Conservation (phyloP, 306 rosid species). For the Leucaena leucocephala region DNA sequence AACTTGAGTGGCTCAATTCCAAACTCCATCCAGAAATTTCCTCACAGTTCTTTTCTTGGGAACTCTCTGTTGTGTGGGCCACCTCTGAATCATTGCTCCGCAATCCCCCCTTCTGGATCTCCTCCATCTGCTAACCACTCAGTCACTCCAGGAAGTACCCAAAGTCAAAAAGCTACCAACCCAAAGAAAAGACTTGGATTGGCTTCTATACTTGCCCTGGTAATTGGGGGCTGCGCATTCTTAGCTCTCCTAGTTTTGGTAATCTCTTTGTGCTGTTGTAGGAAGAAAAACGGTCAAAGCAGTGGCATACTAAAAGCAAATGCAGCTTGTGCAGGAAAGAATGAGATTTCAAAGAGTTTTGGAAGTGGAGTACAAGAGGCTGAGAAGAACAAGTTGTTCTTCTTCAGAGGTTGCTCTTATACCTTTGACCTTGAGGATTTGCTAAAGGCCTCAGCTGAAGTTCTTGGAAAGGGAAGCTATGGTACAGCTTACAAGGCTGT, state of each 20-base stretch:
- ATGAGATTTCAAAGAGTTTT: slow-evolving; percentile 67
- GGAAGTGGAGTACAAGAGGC: slow-evolving; percentile 88
- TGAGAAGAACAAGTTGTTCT: slow-evolving; percentile 77
- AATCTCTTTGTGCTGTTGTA: slow-evolving; percentile 48
- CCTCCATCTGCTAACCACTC: slow-evolving; percentile 43
- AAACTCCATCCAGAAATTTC: slow-evolving; percentile 56
- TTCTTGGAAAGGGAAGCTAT: slow-evolving; percentile 82
- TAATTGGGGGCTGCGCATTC: slow-evolving; percentile 55
- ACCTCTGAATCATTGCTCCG: slow-evolving; percentile 60
- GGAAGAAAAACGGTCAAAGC: slow-evolving; percentile 42
- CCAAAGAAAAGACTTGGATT: slow-evolving; percentile 51
- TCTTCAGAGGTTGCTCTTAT: slow-evolving; percentile 66
- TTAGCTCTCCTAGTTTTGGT: slow-evolving; percentile 48
- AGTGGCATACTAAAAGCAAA: slow-evolving; percentile 57
- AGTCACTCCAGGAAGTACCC: slow-evolving; percentile 40
- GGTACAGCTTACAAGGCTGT: slow-evolving; percentile 91
- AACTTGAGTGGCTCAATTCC: slow-evolving; percentile 75
- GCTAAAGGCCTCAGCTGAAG: slow-evolving; percentile 85
- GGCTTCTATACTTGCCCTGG: slow-evolving; percentile 55
- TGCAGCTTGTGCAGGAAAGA: slow-evolving; percentile 59
- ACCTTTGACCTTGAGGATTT: slow-evolving; percentile 83
- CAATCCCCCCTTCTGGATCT: slow-evolving; percentile 54
- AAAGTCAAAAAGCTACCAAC: slow-evolving; percentile 35
- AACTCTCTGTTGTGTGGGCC: slow-evolving; percentile 69
- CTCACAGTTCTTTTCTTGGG: slow-evolving; percentile 64